phyloP scores from a whole-genome alignment of 2,329 filamentous ascomycete species.

The Blumeria graminis region DNA sequence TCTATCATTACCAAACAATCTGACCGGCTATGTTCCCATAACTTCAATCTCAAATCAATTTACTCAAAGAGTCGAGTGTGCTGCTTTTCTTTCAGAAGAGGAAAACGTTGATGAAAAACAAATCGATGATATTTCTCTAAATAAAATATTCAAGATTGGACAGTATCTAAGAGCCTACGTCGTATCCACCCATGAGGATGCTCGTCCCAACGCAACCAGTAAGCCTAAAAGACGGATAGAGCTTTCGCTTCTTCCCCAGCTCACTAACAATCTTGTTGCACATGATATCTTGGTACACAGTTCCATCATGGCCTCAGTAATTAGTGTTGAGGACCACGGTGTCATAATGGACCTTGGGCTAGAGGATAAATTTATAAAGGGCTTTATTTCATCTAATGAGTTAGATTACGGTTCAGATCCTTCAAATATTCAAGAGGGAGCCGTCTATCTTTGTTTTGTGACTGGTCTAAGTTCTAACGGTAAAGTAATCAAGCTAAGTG shows the following conservation, averaged over 20 bases:
- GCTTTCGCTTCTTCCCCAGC: constrained; percentile 56
- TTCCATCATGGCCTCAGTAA: constrained; percentile 67
- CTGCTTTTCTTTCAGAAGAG: constrained; percentile 34
- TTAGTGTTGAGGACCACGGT: constrained; percentile 89
- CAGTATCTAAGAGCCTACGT: constrained; percentile 78
- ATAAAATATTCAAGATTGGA: constrained; percentile 52
- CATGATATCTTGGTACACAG: constrained; percentile 51
- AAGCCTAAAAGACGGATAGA: constrained; percentile 59
- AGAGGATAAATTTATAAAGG: constrained; percentile 39
- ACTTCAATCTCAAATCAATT: constrained; percentile 73
- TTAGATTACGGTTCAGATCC: constrained; percentile 41
- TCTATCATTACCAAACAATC: constrained; percentile 74
- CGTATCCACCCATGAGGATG: constrained; percentile 48
- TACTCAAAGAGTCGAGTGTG: constrained; percentile 48
- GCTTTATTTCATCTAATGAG: constrained; percentile 71
- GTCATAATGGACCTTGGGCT: constrained; percentile 81
- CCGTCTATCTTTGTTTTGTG: constrained; percentile 65
- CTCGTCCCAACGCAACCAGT: constrained; percentile 18
- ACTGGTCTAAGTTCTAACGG: constrained; percentile 50
- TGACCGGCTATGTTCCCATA: constrained; percentile 70
- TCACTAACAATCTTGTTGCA: constrained; percentile 54
- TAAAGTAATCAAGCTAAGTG: constrained; percentile 69
- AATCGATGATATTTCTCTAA: constrained; percentile 41
- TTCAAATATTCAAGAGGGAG: constrained; percentile 51
- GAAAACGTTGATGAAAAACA: constrained; percentile 29